A percentile compares a stretch with the other conserved stretches of the same genome.
Conservation (phyloP, 1,139 yeast genomes). For the Pichia norvegensis region DNA sequence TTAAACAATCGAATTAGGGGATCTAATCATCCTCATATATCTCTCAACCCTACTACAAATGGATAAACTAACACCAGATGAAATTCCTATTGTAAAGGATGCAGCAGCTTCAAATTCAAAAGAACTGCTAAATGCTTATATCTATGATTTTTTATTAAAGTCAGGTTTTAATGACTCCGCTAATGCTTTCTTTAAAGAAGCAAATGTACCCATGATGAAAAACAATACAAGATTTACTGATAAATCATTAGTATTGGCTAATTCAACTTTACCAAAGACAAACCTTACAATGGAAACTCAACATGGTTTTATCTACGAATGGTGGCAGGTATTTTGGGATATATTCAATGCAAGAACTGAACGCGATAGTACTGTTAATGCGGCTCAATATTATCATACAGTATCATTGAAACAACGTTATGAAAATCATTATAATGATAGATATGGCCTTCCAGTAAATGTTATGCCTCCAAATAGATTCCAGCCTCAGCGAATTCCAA, state of each 20-base stretch:
- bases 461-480: neutral
- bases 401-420: slow-evolving; percentile 54
- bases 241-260: neutral
- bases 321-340: slow-evolving; percentile 98
- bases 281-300: slow-evolving; percentile 68
- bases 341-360: slow-evolving; percentile 75
- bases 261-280: slow-evolving; percentile 35
- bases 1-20: too few species aligned
- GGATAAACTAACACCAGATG: slow-evolving; percentile 1
- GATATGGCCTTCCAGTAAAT: neutral
- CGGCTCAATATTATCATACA: slow-evolving; percentile 66
- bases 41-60: neutral
- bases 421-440: slow-evolving; percentile 19
- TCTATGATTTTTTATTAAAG: slow-evolving; percentile 78
- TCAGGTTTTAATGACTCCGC: slow-evolving; percentile 69
- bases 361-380: slow-evolving; percentile 52
- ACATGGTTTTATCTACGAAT: slow-evolving; percentile 78
- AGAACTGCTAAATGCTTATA: slow-evolving; percentile 73
- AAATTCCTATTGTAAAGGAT: slow-evolving; percentile 31
- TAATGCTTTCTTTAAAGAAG: slow-evolving; percentile 57
- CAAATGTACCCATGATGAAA: slow-evolving; percentile 15
- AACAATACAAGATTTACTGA: slow-evolving; percentile 15
- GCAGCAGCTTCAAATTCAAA: slow-evolving; percentile 49
- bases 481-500: slow-evolving; percentile 7
- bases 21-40: too few species aligned